These are phyloP conservation scores for Marasmius sp. DNA, from an alignment of 1,284 basidiomycete genomes.

Conservation along the genomic window DNA sequence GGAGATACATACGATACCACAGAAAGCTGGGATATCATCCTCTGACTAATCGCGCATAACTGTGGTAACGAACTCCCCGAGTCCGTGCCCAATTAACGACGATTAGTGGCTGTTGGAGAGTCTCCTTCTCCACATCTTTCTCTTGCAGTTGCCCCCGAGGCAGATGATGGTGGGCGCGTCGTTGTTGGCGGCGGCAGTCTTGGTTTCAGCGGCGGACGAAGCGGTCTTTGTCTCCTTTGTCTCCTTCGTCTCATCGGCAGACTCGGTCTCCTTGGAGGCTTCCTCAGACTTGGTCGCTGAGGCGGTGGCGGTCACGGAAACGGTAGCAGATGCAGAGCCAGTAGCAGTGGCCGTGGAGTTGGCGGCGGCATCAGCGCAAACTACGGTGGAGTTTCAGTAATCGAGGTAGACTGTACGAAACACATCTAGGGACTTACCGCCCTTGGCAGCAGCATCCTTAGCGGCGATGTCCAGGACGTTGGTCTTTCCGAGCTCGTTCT, in stretches of 20 bases:
- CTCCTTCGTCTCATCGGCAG: neutral
- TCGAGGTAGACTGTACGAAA: neutral
- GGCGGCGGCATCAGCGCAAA: neutral
- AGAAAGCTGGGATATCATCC: too few relatives aligned
- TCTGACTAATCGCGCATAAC: too few relatives aligned
- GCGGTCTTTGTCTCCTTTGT: neutral
- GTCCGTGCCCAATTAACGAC: too few relatives aligned
- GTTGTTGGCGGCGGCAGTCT: neutral
- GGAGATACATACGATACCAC: too few relatives aligned
- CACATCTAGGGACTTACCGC: neutral
- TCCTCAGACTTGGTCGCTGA: neutral
- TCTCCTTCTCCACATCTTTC: slow-evolving; percentile 3
- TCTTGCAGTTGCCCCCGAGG: neutral
- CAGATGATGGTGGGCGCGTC: neutral
- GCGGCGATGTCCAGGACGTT: slow-evolving; percentile 12
- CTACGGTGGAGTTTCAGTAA: neutral
- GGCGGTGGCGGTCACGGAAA: neutral
- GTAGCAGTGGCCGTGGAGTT: neutral
- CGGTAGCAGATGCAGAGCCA: neutral
- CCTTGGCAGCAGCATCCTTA: neutral
- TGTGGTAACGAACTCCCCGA: too few relatives aligned
- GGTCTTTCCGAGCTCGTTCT: slow-evolving; percentile 9
- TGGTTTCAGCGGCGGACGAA: neutral
- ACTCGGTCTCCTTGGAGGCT: neutral
- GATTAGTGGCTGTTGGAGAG: neutral